Evolutionary conservation across 768 basidiomycete genomes (phyloP).

Genomic region (Serpula lacrymans): DNA sequence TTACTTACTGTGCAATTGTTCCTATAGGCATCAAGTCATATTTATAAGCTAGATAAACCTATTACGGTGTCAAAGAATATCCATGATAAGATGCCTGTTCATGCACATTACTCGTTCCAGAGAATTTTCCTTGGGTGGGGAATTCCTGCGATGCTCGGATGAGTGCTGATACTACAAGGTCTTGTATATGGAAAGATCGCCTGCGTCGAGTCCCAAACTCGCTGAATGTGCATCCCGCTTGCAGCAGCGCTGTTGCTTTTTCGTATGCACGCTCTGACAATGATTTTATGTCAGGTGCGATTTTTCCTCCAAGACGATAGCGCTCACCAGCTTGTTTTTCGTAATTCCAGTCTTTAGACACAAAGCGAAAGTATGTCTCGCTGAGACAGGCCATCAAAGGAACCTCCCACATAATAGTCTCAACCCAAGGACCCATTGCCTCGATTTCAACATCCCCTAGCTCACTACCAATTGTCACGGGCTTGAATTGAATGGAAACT

Average conservation of each 20-base stretch:
- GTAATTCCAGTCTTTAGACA: conserved; percentile 79
- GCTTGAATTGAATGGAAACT: conserved; percentile 62
- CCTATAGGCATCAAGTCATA: conserved; percentile 67
- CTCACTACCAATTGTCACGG: conserved; percentile 45
- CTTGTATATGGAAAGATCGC: conserved; percentile 71
- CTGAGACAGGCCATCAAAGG: conserved; percentile 91
- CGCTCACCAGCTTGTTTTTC: conserved; percentile 72
- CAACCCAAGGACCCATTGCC: conserved; percentile 68
- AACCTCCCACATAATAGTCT: conserved; percentile 94
- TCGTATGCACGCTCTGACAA: conserved; percentile 61
- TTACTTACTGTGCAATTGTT: conserved; percentile 80
- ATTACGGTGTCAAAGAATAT: background rate
- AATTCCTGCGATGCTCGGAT: conserved; percentile 58
- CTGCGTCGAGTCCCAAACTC: conserved; percentile 88
- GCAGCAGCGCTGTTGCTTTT: conserved; percentile 65
- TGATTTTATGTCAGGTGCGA: background rate
- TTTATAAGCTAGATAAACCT: conserved; percentile 85
- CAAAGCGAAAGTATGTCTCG: conserved; percentile 80
- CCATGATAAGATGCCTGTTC: background rate
- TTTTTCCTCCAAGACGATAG: background rate
- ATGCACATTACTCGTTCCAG: conserved; percentile 87
- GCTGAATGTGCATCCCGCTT: conserved; percentile 66
- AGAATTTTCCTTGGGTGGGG: conserved; percentile 50
- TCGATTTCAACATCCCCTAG: conserved; percentile 71
- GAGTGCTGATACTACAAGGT: conserved; percentile 69